Conservation (phyloP, 2,329 filamentous ascomycete species). For the Fusarium chaquense region DNA sequence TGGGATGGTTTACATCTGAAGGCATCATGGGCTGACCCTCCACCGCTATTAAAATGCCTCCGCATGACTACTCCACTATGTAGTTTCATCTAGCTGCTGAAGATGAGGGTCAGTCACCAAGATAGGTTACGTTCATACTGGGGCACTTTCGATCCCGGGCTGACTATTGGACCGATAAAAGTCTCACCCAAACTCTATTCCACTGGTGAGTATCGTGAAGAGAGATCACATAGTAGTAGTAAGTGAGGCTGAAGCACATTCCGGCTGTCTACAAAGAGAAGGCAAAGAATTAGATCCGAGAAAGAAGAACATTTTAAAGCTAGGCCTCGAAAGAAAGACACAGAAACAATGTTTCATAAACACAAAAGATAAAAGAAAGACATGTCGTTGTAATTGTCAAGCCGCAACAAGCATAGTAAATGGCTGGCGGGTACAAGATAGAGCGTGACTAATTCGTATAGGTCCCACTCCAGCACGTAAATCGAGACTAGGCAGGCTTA, state of each 20-base stretch:
- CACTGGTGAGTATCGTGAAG: not conserved
- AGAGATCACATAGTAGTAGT: not conserved
- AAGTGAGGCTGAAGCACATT: not conserved
- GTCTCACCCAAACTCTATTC: not conserved
- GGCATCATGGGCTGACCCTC: not conserved
- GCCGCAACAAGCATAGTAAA: not conserved
- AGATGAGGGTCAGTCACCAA: not conserved
- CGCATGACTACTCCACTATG: not conserved
- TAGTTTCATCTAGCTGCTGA: not conserved
- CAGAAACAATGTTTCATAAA: not conserved
- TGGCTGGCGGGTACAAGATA: not conserved
- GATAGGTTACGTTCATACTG: not conserved
- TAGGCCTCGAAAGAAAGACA: not conserved
- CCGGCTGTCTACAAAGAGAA: no score
- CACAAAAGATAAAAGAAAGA: not conserved
- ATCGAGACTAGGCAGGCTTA: no score
- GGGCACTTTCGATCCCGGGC: not conserved
- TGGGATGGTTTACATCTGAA: not conserved
- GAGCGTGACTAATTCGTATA: not conserved
- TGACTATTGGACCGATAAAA: not conserved
- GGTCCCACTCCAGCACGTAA: not conserved
- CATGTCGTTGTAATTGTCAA: not conserved
- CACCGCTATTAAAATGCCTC: not conserved
- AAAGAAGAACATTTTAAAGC: no score
- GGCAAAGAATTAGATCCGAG: no score